A percentile compares a stretch with the other conserved stretches of the same genome.
Evolutionary conservation across 768 basidiomycete species (phyloP).

Genomic region (Amanita muscaria): DNA sequence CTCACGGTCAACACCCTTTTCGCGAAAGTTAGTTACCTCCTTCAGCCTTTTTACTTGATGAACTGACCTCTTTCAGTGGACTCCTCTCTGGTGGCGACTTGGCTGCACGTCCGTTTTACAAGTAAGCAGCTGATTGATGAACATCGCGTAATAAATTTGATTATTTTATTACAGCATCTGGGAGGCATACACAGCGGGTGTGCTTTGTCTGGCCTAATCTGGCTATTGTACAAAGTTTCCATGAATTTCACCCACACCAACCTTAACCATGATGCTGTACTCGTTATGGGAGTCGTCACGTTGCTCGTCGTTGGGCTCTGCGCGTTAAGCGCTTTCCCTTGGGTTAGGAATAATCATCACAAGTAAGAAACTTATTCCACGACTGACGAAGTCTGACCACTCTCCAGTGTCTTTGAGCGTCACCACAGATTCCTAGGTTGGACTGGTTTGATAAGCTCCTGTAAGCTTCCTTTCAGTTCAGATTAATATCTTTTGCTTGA

Average conservation of each 20-base stretch:
- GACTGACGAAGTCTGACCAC: slow-evolving; percentile 3
- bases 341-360: slow-evolving; percentile 75
- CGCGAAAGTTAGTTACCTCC: slow-evolving; percentile 44
- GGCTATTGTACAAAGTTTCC: slow-evolving; percentile 59
- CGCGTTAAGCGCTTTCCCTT: slow-evolving; percentile 62
- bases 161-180: slow-evolving; percentile 42
- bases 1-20: slow-evolving; percentile 58
- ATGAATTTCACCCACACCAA: slow-evolving; percentile 43
- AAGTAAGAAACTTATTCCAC: slow-evolving; percentile 38
- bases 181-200: slow-evolving; percentile 78
- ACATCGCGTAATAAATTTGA: slow-evolving; percentile 8
- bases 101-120: slow-evolving; percentile 68
- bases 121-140: slow-evolving; percentile 22
- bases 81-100: slow-evolving; percentile 63
- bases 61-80: slow-evolving; percentile 39
- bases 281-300: slow-evolving; percentile 55
- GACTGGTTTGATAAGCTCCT: slow-evolving; percentile 47
- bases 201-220: slow-evolving; percentile 58
- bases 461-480: slow-evolving; percentile 16
- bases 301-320: slow-evolving; percentile 48
- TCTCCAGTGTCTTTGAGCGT: slow-evolving; percentile 61
- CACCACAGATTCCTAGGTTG: slow-evolving; percentile 77
- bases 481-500: background rate
- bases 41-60: background rate
- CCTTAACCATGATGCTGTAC: slow-evolving; percentile 44